A percentile compares a stretch with the other conserved stretches of the same genome.
phyloP scores from a whole-genome alignment of 768 basidiomycete genomes.

The Amanita brunnescens region DNA sequence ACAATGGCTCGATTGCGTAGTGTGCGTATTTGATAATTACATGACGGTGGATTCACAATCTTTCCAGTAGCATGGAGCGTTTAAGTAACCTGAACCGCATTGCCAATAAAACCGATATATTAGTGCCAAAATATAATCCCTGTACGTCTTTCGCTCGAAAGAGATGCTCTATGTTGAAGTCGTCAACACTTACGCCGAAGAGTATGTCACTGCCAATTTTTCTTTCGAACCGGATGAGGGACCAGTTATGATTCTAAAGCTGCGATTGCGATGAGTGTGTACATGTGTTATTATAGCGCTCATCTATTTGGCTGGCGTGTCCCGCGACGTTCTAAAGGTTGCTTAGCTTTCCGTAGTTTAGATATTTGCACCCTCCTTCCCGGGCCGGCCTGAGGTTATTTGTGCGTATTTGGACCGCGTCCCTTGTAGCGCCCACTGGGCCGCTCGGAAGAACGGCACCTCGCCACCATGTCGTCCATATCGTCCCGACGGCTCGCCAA shows the following conservation, averaged over 20 bases:
- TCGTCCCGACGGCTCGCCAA: slow-evolving; percentile 4
- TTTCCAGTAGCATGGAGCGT: slow-evolving; percentile 25
- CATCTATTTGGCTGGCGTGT: too few relatives aligned
- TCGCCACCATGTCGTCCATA: slow-evolving; percentile 5
- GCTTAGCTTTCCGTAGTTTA: too few relatives aligned
- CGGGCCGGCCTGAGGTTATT: too few relatives aligned
- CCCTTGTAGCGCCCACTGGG: too few relatives aligned
- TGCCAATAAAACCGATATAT: slow-evolving; percentile 27
- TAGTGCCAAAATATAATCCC: slow-evolving; percentile 25
- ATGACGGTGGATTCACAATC: background rate
- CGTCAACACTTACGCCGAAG: slow-evolving; percentile 43
- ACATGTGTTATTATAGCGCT: too few relatives aligned
- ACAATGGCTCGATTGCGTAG: slow-evolving; percentile 32
- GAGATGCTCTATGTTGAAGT: slow-evolving; percentile 11
- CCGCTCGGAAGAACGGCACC: too few relatives aligned
- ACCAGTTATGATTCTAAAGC: slow-evolving; percentile 32
- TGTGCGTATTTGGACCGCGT: too few relatives aligned
- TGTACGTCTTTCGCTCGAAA: too few relatives aligned
- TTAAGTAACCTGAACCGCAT: slow-evolving; percentile 32
- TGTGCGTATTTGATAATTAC: slow-evolving; percentile 8
- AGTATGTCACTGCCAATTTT: slow-evolving; percentile 35
- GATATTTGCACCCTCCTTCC: too few relatives aligned
- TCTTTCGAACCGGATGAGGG: slow-evolving; percentile 33
- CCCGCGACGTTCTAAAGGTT: too few relatives aligned
- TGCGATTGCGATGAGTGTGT: slow-evolving; percentile 40